Evolutionary conservation across 257 asterid species (phyloP).

Genomic region (Prunella vulgaris): DNA sequence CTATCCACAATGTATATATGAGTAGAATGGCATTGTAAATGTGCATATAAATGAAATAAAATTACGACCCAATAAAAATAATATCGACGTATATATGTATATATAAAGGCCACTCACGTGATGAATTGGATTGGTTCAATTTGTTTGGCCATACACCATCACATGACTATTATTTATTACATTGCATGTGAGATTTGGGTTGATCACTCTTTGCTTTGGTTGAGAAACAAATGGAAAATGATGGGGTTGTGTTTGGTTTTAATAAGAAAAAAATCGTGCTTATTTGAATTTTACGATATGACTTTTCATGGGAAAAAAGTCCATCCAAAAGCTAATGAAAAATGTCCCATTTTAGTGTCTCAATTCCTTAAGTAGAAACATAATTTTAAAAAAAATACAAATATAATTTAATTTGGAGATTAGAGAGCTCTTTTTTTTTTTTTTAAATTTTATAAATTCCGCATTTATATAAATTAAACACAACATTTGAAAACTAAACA

Average conservation of each 20-base stretch:
- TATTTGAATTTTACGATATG: not conserved
- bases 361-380: not conserved
- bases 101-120: conserved; percentile 16
- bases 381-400: not conserved
- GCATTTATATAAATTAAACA: too few species aligned
- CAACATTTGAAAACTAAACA: too few species aligned
- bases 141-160: conserved; percentile 18
- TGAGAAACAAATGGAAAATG: not conserved
- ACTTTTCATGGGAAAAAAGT: conserved; percentile 1
- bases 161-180: conserved; percentile 10
- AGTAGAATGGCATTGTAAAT: not conserved
- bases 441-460: not conserved
- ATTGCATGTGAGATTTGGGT: conserved; percentile 16
- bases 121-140: conserved; percentile 12
- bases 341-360: conserved; percentile 10
- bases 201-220: not conserved
- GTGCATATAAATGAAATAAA: not conserved
- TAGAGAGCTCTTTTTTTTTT: too few species aligned
- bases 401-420: too few species aligned
- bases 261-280: not conserved
- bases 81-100: not conserved
- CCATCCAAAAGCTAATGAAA: conserved; percentile 11
- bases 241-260: conserved; percentile 2
- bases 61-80: not conserved
- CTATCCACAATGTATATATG: too few species aligned